Base-by-base conservation (phyloP, 305 asterid species). In the Fraxinus floribunda region DNA sequence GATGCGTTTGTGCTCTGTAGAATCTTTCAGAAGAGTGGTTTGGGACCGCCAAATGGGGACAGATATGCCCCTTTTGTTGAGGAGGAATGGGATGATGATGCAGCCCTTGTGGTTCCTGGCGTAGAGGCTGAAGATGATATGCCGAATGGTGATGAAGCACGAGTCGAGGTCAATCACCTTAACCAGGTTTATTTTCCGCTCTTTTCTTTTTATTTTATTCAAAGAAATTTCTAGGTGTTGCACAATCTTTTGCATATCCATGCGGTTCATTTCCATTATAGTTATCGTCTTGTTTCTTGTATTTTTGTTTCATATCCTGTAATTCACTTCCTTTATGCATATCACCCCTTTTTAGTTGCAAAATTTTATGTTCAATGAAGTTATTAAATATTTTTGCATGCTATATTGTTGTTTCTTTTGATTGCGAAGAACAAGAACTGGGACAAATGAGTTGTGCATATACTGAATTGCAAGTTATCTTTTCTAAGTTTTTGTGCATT, bases 1-100 rank as follows among this genome's bases (percentile, higher is more conserved):
- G 97, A 95, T 88, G 94, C 97, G 0, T 95, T 92, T 90, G 98
- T 95, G 88, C 97, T 95, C 2, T 95, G 98, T 86, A 89, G 98
- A 87, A 93, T 95, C n/a, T 86, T 82, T 44, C 85, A 83, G 62
- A 86, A 81, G 75, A 88, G 89, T 79, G 79, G 86, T 36, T 60
- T 94, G 46, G 98, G 98, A 7, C 97, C 97, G 7, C 97, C 97
- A 2, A 94, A 91, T 49, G 97, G 96, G 70, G 93, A 93, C 83
- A 91, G 95, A 18, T 94, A 92, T 78, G 97, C 96, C 38, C 97
- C 98, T 78, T 93, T 93, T 87, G 84, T 94, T 11, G 98, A 93
- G 82, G 98, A 94, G 86, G 98, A 94, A 82, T 89, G 91, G 91
- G 90, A 89, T 81, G 90, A 89, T 38, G 88, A 91, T 81, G 84